These are phyloP conservation scores for Paracoccidioides lutzii DNA, from an alignment of 2,329 filamentous ascomycete species.

Conservation along the genomic window DNA sequence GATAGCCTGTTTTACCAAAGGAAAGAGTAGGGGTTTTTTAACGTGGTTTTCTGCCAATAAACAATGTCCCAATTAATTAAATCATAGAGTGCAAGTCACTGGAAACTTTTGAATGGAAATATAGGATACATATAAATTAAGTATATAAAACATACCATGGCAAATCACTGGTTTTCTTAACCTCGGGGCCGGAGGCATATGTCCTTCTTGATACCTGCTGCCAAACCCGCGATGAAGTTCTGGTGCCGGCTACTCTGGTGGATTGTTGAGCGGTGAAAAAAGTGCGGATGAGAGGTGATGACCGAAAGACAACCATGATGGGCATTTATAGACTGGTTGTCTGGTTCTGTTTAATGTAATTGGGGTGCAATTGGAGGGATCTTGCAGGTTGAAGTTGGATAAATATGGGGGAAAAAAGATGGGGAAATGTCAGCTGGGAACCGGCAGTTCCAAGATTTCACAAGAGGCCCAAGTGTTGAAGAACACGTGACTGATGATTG, in stretches of 20 bases:
- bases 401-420: background rate
- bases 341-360: background rate
- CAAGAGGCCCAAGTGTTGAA: background rate
- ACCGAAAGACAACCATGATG: constrained; percentile 25
- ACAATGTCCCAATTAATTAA: too few relatives aligned
- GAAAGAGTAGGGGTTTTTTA: background rate
- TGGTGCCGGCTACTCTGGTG: constrained; percentile 19
- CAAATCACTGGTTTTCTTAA: constrained; percentile 33
- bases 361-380: background rate
- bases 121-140: background rate
- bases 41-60: too few relatives aligned
- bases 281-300: constrained; percentile 22
- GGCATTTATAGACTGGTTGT: background rate
- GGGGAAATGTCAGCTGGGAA: background rate
- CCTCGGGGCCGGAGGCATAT: constrained; percentile 31
- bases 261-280: constrained; percentile 22
- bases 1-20: background rate
- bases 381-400: background rate
- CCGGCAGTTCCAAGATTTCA: background rate
- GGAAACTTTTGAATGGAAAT: background rate
- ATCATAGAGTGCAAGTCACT: too few relatives aligned
- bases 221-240: constrained; percentile 24
- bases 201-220: constrained; percentile 33
- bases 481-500: background rate
- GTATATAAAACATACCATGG: constrained; percentile 33